Conservation (phyloP, 352 stramenopile genomes). For the Phytophthora parvispora region DNA sequence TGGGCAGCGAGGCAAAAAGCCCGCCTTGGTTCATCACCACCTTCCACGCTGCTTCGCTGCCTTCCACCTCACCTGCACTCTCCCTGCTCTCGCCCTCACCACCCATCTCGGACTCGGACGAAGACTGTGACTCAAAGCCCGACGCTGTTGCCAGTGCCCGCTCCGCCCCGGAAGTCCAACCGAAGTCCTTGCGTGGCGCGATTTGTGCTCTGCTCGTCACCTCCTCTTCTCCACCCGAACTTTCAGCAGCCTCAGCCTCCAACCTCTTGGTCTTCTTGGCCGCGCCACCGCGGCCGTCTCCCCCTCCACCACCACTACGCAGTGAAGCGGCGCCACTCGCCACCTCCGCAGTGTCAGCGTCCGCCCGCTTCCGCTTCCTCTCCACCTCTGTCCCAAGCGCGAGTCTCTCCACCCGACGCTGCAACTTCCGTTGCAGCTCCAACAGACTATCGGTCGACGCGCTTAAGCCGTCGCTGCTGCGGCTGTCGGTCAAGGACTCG, state of each 20-base stretch:
- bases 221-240: too few species aligned
- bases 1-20: too few species aligned
- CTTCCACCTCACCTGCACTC: not conserved
- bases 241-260: too few species aligned
- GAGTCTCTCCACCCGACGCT: not conserved
- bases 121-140: not conserved
- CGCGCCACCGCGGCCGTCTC: too few species aligned
- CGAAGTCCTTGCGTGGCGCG: too few species aligned
- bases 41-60: not conserved
- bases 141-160: not conserved
- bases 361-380: not conserved
- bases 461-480: constrained; percentile 3
- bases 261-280: not conserved
- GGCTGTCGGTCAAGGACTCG: not conserved
- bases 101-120: not conserved
- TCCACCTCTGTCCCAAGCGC: not conserved
- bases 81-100: not conserved
- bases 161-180: too few species aligned
- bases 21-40: not conserved
- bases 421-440: not conserved
- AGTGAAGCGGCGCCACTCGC: not conserved
- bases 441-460: not conserved
- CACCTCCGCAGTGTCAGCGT: not conserved
- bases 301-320: not conserved
- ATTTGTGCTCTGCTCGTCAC: too few species aligned